Percentiles rank a stretch among this genome's conserved stretches.
Conservation (phyloP, 495 filamentous ascomycete genomes). For the Xylaria flabelliformis region DNA sequence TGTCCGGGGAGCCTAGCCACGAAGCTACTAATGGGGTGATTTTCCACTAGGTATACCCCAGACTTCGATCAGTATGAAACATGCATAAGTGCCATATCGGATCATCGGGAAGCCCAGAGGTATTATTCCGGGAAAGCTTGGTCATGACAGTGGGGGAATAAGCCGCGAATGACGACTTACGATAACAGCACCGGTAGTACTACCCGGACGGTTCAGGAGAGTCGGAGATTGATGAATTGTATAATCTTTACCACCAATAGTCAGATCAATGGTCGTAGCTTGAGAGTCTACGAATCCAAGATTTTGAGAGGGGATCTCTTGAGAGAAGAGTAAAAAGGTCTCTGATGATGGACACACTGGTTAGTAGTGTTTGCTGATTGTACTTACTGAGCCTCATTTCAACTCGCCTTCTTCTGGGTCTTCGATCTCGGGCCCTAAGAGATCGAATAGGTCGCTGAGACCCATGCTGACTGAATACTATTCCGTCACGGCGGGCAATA, state of each 20-base stretch:
- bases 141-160: neutral
- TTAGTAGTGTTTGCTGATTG: constrained; percentile 23
- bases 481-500: neutral
- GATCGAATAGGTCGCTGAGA: constrained; percentile 43
- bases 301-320: constrained; percentile 73
- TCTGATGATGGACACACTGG: constrained; percentile 57
- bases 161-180: constrained; percentile 12
- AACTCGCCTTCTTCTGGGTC: constrained; percentile 69
- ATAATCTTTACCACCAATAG: constrained; percentile 71
- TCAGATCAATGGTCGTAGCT: constrained; percentile 68
- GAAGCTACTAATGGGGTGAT: constrained; percentile 85
- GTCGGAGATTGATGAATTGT: constrained; percentile 85
- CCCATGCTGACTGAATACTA: constrained; percentile 39
- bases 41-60: constrained; percentile 66
- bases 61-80: constrained; percentile 59
- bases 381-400: neutral
- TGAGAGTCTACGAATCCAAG: constrained; percentile 85
- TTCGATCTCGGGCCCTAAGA: constrained; percentile 56
- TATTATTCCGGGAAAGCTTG: neutral
- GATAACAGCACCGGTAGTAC: constrained; percentile 83
- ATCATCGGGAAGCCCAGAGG: neutral
- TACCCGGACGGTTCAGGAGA: constrained; percentile 75
- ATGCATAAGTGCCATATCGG: neutral
- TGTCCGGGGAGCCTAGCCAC: constrained; percentile 73
- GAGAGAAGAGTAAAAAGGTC: constrained; percentile 83